Conservation (phyloP, 768 basidiomycete species). For the Hericium coralloides region DNA sequence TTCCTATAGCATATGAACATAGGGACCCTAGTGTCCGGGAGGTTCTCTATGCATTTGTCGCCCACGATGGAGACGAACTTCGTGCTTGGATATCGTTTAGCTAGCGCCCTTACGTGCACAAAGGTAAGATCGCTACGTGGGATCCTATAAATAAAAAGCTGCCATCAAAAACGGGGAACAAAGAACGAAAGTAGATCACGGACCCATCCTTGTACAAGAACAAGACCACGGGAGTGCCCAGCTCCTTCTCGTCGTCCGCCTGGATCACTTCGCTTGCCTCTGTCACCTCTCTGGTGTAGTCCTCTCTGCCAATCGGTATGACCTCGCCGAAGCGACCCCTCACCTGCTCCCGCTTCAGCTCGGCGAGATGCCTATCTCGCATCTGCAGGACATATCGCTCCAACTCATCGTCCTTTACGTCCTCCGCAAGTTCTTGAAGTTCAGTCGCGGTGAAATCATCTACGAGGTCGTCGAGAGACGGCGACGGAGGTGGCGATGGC, state of each 20-base stretch:
- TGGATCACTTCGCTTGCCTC: slow-evolving; percentile 76
- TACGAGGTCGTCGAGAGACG: slow-evolving; percentile 58
- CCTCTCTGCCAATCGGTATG: slow-evolving; percentile 84
- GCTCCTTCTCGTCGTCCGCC: slow-evolving; percentile 51
- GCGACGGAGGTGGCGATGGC: slow-evolving; percentile 77
- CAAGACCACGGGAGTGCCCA: slow-evolving; percentile 88
- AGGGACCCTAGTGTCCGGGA: slow-evolving; percentile 84
- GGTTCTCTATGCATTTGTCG: slow-evolving; percentile 91
- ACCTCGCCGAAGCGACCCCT: slow-evolving; percentile 74
- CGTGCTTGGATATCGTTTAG: slow-evolving; percentile 77
- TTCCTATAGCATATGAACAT: slow-evolving; percentile 90
- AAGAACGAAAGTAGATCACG: slow-evolving; percentile 20
- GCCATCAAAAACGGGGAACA: not conserved
- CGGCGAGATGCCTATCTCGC: slow-evolving; percentile 51
- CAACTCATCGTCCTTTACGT: slow-evolving; percentile 65
- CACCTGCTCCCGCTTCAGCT: slow-evolving; percentile 48
- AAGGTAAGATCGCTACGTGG: slow-evolving; percentile 73
- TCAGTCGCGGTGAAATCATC: slow-evolving; percentile 55
- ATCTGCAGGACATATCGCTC: slow-evolving; percentile 65
- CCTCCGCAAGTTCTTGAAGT: slow-evolving; percentile 61
- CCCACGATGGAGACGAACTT: slow-evolving; percentile 96
- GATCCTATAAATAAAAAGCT: slow-evolving; percentile 38
- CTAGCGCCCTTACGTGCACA: slow-evolving; percentile 60
- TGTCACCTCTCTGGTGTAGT: slow-evolving; percentile 92
- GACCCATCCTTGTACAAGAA: slow-evolving; percentile 95